phyloP scores from a whole-genome alignment of 2,329 filamentous ascomycete genomes.

The Ilyonectria destructans region DNA sequence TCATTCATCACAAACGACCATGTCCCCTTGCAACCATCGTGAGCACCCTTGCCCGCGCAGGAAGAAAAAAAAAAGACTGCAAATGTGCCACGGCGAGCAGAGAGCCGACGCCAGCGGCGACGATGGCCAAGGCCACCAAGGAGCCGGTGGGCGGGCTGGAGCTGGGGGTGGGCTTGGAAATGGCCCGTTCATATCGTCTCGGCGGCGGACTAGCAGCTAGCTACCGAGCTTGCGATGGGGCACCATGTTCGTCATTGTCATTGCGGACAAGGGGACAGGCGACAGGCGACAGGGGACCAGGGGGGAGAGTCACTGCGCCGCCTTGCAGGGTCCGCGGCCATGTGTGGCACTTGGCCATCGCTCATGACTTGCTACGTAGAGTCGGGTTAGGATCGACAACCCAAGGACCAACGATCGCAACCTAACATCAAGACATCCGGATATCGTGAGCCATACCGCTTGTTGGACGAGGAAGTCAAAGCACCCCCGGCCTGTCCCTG shows the following conservation, averaged over 20 bases:
- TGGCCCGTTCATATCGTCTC: conserved; percentile 46
- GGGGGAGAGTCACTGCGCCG: conserved; percentile 16
- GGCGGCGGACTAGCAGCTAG: conserved; percentile 44
- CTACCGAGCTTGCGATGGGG: conserved; percentile 49
- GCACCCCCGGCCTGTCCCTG: not conserved
- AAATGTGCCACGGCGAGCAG: conserved; percentile 8
- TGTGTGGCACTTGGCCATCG: conserved; percentile 8
- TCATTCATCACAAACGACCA: conserved; percentile 14
- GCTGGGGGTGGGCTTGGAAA: conserved; percentile 43
- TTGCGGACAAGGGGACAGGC: conserved; percentile 40
- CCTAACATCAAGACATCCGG: not conserved
- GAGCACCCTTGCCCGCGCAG: conserved; percentile 11
- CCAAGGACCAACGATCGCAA: no score
- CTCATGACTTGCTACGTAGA: not conserved
- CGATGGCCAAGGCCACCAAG: conserved; percentile 17
- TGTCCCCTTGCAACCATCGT: conserved; percentile 20
- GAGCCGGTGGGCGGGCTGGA: conserved; percentile 31
- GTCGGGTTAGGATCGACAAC: no score
- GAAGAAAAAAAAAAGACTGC: not conserved
- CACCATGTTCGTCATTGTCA: conserved; percentile 50
- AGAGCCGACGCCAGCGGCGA: conserved; percentile 10
- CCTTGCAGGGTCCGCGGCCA: not conserved
- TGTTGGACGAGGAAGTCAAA: not conserved
- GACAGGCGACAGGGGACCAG: conserved; percentile 30
- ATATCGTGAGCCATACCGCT: not conserved